phyloP scores from a whole-genome alignment of 2,329 filamentous ascomycete species.

The Fusarium ambrosium region DNA sequence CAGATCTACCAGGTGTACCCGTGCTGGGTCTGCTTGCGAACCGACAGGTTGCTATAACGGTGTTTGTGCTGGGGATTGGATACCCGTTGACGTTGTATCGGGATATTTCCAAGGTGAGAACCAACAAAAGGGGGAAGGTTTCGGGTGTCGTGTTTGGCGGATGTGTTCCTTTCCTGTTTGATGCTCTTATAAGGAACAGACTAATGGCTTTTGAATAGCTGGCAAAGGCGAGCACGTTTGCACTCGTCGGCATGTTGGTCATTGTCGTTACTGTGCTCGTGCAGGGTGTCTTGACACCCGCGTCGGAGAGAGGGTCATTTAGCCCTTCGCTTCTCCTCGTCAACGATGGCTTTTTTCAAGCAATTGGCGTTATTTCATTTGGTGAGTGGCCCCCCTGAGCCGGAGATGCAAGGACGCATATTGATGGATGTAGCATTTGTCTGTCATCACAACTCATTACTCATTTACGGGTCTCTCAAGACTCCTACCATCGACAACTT shows the following conservation, averaged over 20 bases:
- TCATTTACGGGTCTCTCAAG: slow-evolving; percentile 96
- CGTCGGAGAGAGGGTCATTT: slow-evolving; percentile 79
- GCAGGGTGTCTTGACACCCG: slow-evolving; percentile 82
- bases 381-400: slow-evolving; percentile 66
- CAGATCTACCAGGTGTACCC: slow-evolving; percentile 76
- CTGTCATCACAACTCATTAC: slow-evolving; percentile 92
- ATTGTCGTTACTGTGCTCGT: slow-evolving; percentile 91
- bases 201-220: slow-evolving; percentile 67
- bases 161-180: background rate
- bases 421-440: slow-evolving; percentile 65
- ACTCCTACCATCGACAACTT: slow-evolving; percentile 98
- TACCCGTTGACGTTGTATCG: slow-evolving; percentile 94
- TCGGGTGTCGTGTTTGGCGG: background rate
- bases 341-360: slow-evolving; percentile 91
- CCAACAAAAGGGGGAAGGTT: background rate
- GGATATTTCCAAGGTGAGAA: slow-evolving; percentile 91
- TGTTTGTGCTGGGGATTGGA: slow-evolving; percentile 88
- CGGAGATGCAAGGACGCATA: background rate
- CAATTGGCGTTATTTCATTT: slow-evolving; percentile 98
- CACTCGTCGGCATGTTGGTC: slow-evolving; percentile 90
- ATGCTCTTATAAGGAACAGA: background rate
- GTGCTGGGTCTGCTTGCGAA: slow-evolving; percentile 88
- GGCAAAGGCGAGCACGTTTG: slow-evolving; percentile 94
- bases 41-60: slow-evolving; percentile 85
- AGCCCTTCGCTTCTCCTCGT: slow-evolving; percentile 79